Conservation (phyloP, 2,329 filamentous ascomycete species). For the Calonectria honghensis region DNA sequence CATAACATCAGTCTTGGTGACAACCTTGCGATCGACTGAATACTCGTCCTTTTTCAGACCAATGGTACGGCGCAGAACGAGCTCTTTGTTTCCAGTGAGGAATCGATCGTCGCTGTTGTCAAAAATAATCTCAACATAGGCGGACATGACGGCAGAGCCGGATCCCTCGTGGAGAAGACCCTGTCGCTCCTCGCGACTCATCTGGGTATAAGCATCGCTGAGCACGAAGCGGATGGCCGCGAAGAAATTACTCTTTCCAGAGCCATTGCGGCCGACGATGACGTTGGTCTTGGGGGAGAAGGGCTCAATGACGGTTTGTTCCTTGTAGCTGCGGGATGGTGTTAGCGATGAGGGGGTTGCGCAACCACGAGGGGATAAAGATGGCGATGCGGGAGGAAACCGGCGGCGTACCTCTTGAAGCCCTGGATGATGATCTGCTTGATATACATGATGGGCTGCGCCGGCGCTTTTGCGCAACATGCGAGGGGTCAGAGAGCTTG, state of each 20-base stretch:
- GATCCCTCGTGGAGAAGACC: slow-evolving; percentile 98
- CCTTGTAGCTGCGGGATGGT: slow-evolving; percentile 86
- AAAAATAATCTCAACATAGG: slow-evolving; percentile 99
- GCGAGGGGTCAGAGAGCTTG: slow-evolving; percentile 52
- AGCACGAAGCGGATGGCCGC: slow-evolving; percentile 98
- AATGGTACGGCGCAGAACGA: slow-evolving; percentile 94
- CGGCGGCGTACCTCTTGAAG: slow-evolving; percentile 89
- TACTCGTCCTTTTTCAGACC: slow-evolving; percentile 99
- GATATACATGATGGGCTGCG: slow-evolving; percentile 86
- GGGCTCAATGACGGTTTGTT: slow-evolving; percentile 98
- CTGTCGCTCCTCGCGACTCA: slow-evolving; percentile 96
- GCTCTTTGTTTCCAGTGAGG: slow-evolving; percentile 92
- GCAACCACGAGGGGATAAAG: slow-evolving; percentile 33
- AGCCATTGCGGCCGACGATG: slow-evolving; percentile 98
- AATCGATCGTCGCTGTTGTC: slow-evolving; percentile 98
- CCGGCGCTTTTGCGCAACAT: slow-evolving; percentile 64
- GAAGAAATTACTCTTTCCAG: slow-evolving; percentile 99
- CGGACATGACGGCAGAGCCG: slow-evolving; percentile 97
- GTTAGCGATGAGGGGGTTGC: slow-evolving; percentile 47
- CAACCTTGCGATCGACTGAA: slow-evolving; percentile 96
- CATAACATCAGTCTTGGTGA: slow-evolving; percentile 94
- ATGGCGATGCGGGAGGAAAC: slow-evolving; percentile 19
- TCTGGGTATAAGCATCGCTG: slow-evolving; percentile 96
- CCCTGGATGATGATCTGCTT: slow-evolving; percentile 99
- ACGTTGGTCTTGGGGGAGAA: slow-evolving; percentile 99